Conservation (phyloP, 345 rosid genomes). For the Syzygium aromaticum region DNA sequence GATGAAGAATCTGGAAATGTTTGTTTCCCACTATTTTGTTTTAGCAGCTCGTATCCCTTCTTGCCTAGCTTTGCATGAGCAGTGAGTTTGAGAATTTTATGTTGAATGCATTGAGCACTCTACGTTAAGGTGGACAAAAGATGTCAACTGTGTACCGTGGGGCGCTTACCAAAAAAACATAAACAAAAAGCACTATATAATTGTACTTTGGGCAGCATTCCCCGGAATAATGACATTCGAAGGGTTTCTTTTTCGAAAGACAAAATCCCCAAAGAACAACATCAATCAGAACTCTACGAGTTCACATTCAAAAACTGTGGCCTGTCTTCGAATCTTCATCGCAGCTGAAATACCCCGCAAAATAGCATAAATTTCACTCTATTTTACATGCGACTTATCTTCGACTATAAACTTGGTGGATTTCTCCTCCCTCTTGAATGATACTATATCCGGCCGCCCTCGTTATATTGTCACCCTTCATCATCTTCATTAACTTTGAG, state of each 20-base stretch:
- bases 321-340: constrained; percentile 25
- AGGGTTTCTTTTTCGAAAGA: not conserved
- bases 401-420: constrained; percentile 61
- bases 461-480: constrained; percentile 47
- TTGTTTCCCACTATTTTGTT: not conserved
- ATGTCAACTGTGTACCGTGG: not conserved
- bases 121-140: not conserved
- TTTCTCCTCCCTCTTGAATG: constrained; percentile 48
- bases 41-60: too few species aligned
- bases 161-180: not conserved
- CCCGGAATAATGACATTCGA: not conserved
- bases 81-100: not conserved
- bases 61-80: too few species aligned
- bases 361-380: constrained; percentile 35
- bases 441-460: constrained; percentile 74
- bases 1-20: not conserved
- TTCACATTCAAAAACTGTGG: constrained; percentile 15
- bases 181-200: not conserved
- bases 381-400: constrained; percentile 51
- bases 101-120: not conserved
- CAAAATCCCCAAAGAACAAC: not conserved
- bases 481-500: constrained; percentile 52
- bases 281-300: constrained; percentile 13
- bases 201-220: not conserved
- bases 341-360: constrained; percentile 23